A percentile compares a stretch with the other conserved stretches of the same genome.
Evolutionary conservation across 805 yeast species (phyloP).

Genomic region (Pichia gijzeniarum): DNA sequence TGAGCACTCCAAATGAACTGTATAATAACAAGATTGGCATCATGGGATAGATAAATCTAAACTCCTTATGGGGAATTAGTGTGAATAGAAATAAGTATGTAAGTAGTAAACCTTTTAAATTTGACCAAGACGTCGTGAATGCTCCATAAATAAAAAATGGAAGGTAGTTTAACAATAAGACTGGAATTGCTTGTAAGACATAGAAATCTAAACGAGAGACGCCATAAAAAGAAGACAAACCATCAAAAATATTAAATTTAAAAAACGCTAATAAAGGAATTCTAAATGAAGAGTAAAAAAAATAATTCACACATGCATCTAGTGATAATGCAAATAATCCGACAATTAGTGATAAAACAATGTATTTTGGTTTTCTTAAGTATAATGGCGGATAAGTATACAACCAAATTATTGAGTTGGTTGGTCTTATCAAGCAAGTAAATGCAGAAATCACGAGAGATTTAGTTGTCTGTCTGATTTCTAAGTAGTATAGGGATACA

Average conservation of each 20-base stretch:
- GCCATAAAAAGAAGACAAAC: constrained; percentile 80
- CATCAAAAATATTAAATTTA: constrained; percentile 69
- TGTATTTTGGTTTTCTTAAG: constrained; percentile 1
- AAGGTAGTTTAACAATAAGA: constrained; percentile 56
- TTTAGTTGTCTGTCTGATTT: neutral
- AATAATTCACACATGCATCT: constrained; percentile 46
- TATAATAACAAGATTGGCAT: constrained; percentile 64
- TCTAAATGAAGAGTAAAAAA: constrained; percentile 49
- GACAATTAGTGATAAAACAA: constrained; percentile 8
- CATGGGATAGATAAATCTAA: constrained; percentile 80
- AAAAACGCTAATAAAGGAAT: constrained; percentile 66
- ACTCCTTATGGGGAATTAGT: constrained; percentile 75
- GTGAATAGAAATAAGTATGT: constrained; percentile 55
- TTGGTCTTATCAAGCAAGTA: constrained; percentile 75
- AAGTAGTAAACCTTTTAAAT: constrained; percentile 23
- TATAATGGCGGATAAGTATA: constrained; percentile 43
- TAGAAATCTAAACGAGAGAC: constrained; percentile 81
- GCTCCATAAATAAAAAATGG: constrained; percentile 53
- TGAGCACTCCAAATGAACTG: constrained; percentile 36
- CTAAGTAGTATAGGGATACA: constrained; percentile 64
- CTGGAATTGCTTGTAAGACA: constrained; percentile 73
- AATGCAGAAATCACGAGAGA: constrained; percentile 46
- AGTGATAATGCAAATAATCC: constrained; percentile 25
- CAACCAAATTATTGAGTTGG: constrained; percentile 74
- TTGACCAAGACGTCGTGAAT: constrained; percentile 14